Evolutionary conservation across 345 rosid genomes (phyloP).

Genomic region (Pugionium dolabratum): DNA sequence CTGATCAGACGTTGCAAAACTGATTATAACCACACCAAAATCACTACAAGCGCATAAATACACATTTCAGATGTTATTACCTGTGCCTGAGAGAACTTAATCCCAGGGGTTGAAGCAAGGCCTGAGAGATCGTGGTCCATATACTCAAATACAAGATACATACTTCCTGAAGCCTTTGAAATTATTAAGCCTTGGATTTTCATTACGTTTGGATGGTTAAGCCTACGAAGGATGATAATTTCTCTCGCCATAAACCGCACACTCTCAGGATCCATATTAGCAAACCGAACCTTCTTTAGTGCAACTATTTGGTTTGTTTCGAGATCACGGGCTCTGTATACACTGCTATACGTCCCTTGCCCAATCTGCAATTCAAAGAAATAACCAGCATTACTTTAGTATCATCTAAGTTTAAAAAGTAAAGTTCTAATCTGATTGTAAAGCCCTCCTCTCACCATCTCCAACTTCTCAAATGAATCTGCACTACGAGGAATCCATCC

Average conservation of each 20-base stretch:
- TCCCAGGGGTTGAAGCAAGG: constrained; percentile 55
- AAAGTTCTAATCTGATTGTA: not conserved
- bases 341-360: constrained; percentile 80
- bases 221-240: constrained; percentile 61
- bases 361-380: constrained; percentile 53
- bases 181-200: constrained; percentile 67
- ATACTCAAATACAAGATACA: constrained; percentile 68
- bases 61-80: constrained; percentile 30
- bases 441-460: constrained; percentile 57
- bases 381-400: not conserved
- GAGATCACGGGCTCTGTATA: constrained; percentile 72
- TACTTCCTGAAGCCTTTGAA: constrained; percentile 58
- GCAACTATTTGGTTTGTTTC: constrained; percentile 66
- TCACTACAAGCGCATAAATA: constrained; percentile 4
- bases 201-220: constrained; percentile 73
- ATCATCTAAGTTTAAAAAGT: constrained; percentile 6
- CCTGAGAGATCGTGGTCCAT: constrained; percentile 81
- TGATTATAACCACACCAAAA: not conserved
- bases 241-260: constrained; percentile 77
- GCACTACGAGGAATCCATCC: constrained; percentile 95
- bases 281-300: constrained; percentile 68
- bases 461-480: constrained; percentile 90
- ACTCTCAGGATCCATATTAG: constrained; percentile 73
- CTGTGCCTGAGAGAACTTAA: constrained; percentile 65
- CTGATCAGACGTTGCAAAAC: constrained; percentile 33